Conservation (phyloP, 129 eudicot species). For the Rutidosis leptorrhynchoides region DNA sequence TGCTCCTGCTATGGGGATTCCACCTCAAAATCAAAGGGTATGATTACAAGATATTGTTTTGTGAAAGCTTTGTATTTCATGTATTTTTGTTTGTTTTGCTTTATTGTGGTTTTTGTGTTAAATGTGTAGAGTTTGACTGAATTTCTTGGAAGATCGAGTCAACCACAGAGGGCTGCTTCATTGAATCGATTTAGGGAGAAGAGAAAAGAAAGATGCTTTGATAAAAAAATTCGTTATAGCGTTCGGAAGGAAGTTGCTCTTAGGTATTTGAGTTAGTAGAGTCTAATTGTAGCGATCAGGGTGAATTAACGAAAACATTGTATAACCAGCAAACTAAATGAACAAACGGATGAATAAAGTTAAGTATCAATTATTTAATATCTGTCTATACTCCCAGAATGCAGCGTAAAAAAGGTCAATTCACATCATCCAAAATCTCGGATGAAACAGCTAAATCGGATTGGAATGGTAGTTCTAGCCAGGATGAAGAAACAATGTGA, state of each 20-base stretch:
- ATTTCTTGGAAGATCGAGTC: constrained; percentile 68
- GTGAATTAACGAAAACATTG: not conserved
- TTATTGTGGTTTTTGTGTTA: constrained; percentile 10
- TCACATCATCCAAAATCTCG: constrained; percentile 65
- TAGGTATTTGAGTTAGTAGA: constrained; percentile 42
- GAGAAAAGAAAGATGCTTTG: constrained; percentile 91
- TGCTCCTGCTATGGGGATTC: constrained; percentile 55
- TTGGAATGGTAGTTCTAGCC: constrained; percentile 58
- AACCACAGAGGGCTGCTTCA: constrained; percentile 91
- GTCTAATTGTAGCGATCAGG: not conserved
- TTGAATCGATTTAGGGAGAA: constrained; percentile 89
- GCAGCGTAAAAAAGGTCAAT: constrained; percentile 96
- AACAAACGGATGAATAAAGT: not conserved
- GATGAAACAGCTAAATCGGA: constrained; percentile 65
- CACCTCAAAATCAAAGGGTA: constrained; percentile 80
- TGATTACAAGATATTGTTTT: constrained; percentile 2
- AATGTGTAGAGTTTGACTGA: constrained; percentile 49
- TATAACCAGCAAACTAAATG: not conserved
- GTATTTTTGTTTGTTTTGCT: not conserved
- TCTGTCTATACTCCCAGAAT: constrained; percentile 45
- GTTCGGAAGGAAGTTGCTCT: constrained; percentile 96
- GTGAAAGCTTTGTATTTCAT: constrained; percentile 9
- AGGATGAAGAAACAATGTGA: constrained; percentile 82
- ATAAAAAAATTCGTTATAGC: constrained; percentile 87
- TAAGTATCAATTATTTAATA: not conserved